A percentile compares a stretch with the other conserved stretches of the same genome.
Evolutionary conservation across 2,329 filamentous ascomycete species (phyloP).

Genomic region (Grosmannia huntii): DNA sequence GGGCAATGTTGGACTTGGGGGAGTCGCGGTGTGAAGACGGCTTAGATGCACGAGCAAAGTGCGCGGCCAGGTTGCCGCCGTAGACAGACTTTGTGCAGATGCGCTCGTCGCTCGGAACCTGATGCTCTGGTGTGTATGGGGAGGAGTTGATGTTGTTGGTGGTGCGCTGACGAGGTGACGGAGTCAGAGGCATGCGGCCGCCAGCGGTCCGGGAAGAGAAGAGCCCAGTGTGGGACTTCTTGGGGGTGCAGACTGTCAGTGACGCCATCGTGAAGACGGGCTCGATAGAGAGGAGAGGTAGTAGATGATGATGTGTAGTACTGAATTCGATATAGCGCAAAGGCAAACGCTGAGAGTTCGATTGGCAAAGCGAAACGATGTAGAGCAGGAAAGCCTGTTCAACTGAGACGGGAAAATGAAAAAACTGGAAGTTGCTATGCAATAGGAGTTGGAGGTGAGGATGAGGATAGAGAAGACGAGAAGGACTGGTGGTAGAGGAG

Average conservation of each 20-base stretch:
- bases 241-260: conserved; percentile 69
- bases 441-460: conserved; percentile 13
- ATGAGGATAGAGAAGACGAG: conserved; percentile 12
- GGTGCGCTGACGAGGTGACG: conserved; percentile 62
- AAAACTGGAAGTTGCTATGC: conserved; percentile 3
- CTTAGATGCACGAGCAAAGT: conserved; percentile 58
- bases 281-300: conserved; percentile 12
- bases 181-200: conserved; percentile 87
- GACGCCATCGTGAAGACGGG: conserved; percentile 53
- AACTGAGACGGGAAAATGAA: background rate
- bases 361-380: background rate
- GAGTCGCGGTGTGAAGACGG: conserved; percentile 67
- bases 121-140: conserved; percentile 64
- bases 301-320: conserved; percentile 24
- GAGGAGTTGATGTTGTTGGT: conserved; percentile 47
- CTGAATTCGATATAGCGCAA: background rate
- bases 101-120: conserved; percentile 36
- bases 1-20: conserved; percentile 92
- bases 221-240: conserved; percentile 88
- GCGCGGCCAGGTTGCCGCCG: conserved; percentile 64
- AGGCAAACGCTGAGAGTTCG: background rate
- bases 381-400: conserved; percentile 6
- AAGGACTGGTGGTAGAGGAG: background rate
- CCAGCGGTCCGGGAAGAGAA: conserved; percentile 89
- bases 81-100: conserved; percentile 60